Base-by-base conservation (phyloP, 495 filamentous ascomycete species). In the Aspergillus sclerotiicarbonarius region DNA sequence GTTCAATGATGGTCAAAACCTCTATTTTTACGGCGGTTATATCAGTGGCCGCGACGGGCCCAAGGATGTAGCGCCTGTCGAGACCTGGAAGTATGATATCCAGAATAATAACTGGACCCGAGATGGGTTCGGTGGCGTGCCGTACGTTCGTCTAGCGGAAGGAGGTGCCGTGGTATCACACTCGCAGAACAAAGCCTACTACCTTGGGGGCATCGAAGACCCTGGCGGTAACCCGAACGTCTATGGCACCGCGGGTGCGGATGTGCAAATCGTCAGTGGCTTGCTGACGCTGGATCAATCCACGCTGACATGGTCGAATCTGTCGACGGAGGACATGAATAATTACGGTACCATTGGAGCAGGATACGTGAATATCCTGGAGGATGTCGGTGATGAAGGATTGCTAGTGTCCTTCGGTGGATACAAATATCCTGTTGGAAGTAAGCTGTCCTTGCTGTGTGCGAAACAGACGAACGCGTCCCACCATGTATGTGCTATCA, bases 21-120 rank as follows among this genome's bases (percentile, higher is more conserved):
- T 54, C 18, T 54, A 13, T 21, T 54, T 54, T 18, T 54, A 54
- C 19, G 52, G 52, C 20, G 52, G 52, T 9, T 54, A 54, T n/a
- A 15, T 29, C 10, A 54, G 52, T 21, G 18, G 12, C 6, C 15
- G 20, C 10, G 35, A 29, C 13, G 52, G 52, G 15, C 35, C 39
- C 13, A 41, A 41, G 37, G n/a, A 35, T 19, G 35, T 45, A 10
- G 19, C 52, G 6, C 52, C 52, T 9, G 10, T 54, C 19, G 52
- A 15, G 20, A 54, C 52, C 25, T 54, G 37, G 52, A 43, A 16
- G 39, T 54, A 54, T 20, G 15, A 41, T 19, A 45, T 54, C 20
- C n/a, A 35, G 13, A 18, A 6, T 37, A 54, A 54, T 19, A 45
- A 54, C 18, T 54, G 52, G 52, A 54, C 52, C 8, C 18, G 19